These are phyloP conservation scores for Sugiyamaella japonica DNA, from an alignment of 1,139 yeast genomes.

Conservation along the genomic window DNA sequence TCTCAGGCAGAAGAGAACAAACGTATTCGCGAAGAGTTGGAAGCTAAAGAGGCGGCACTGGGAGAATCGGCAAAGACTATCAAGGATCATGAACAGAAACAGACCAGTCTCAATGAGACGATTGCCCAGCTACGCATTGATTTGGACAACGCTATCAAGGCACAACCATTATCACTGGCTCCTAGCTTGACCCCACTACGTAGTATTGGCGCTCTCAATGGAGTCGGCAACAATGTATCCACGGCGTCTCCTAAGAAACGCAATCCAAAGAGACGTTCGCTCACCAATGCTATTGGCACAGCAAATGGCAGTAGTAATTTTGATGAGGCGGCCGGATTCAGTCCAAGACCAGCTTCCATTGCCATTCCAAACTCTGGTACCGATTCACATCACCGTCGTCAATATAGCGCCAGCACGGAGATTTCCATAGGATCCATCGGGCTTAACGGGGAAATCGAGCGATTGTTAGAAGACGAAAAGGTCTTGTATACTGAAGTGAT, in stretches of 20 bases:
- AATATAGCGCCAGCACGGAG: slow-evolving; percentile 32
- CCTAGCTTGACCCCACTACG: slow-evolving; percentile 33
- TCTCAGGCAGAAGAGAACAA: slow-evolving; percentile 60
- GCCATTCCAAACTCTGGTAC: slow-evolving; percentile 28
- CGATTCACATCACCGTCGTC: slow-evolving; percentile 29
- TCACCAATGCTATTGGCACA: slow-evolving; percentile 30
- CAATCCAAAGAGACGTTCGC: slow-evolving; percentile 37
- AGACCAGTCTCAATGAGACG: slow-evolving; percentile 53
- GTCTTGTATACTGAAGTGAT: slow-evolving; percentile 81
- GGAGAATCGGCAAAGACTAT: slow-evolving; percentile 34
- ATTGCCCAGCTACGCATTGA: slow-evolving; percentile 70
- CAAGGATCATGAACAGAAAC: slow-evolving; percentile 36
- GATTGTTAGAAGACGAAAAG: slow-evolving; percentile 70
- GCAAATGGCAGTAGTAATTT: slow-evolving; percentile 20
- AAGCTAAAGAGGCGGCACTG: slow-evolving; percentile 59
- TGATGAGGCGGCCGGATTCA: slow-evolving; percentile 33
- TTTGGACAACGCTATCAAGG: slow-evolving; percentile 48
- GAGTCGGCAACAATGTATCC: background rate
- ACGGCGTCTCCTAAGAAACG: slow-evolving; percentile 34
- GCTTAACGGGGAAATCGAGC: slow-evolving; percentile 44
- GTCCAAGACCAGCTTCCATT: slow-evolving; percentile 42
- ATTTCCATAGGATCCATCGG: slow-evolving; percentile 34
- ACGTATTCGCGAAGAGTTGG: slow-evolving; percentile 57
- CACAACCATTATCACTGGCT: slow-evolving; percentile 37
- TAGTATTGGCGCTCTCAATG: slow-evolving; percentile 22